Conservation (phyloP, 2,329 filamentous ascomycete genomes). For the Zopfia rhizophila region DNA sequence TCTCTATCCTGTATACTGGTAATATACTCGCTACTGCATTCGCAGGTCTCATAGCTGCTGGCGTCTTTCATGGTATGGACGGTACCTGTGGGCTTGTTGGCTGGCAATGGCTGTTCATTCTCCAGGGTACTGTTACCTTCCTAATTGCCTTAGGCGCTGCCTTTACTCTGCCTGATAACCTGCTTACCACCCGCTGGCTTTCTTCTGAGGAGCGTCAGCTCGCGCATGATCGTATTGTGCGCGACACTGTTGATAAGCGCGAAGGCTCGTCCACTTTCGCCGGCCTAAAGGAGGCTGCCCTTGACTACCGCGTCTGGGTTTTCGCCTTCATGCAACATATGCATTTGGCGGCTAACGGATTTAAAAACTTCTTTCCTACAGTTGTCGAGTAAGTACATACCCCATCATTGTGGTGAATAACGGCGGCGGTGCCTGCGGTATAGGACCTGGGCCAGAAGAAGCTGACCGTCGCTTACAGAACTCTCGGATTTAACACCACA, state of each 20-base stretch:
- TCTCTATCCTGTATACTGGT: conserved; percentile 58
- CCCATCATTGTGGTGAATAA: too few relatives aligned
- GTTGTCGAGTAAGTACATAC: too few relatives aligned
- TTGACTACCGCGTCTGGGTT: conserved; percentile 62
- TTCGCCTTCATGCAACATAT: conserved; percentile 66
- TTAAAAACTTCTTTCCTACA: conserved; percentile 40
- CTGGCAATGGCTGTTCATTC: conserved; percentile 44
- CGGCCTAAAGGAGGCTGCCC: conserved; percentile 60
- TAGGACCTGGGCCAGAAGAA: too few relatives aligned
- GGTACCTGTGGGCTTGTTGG: conserved; percentile 34
- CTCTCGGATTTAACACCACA: conserved; percentile 34
- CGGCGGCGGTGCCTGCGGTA: too few relatives aligned
- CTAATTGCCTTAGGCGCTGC: conserved; percentile 49
- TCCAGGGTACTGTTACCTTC: conserved; percentile 43
- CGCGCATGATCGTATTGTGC: conserved; percentile 33
- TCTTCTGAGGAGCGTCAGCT: conserved; percentile 52
- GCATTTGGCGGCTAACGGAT: conserved; percentile 62
- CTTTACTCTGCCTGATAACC: conserved; percentile 47
- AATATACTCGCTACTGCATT: conserved; percentile 54
- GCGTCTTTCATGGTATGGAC: conserved; percentile 40
- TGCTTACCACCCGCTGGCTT: conserved; percentile 53
- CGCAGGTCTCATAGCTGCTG: conserved; percentile 55
- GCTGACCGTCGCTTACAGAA: too few relatives aligned
- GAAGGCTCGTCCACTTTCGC: conserved; percentile 54
- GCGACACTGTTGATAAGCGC: conserved; percentile 59